Evolutionary conservation across 139 green algal species (phyloP).

Genomic region (Chlorella vulgaris): DNA sequence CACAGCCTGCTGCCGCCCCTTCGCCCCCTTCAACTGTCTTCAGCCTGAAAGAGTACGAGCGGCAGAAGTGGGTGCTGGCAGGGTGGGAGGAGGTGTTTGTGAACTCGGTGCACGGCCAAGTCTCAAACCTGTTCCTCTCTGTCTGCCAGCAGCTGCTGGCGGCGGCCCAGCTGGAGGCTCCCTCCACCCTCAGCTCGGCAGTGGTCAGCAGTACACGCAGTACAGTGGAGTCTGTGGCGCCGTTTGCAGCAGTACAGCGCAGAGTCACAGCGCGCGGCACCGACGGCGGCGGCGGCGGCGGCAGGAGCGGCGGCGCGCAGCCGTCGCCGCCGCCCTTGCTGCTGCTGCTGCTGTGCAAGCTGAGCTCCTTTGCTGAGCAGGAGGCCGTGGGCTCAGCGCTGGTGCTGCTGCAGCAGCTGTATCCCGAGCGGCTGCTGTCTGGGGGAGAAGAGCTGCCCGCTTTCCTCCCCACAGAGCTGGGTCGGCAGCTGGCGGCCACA

Average conservation of each 20-base stretch:
- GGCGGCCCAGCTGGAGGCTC: background rate
- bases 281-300: background rate
- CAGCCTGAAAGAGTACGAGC: constrained; percentile 65
- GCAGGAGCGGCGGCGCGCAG: background rate
- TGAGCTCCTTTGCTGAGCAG: constrained; percentile 69
- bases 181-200: background rate
- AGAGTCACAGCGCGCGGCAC: background rate
- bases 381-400: constrained; percentile 62
- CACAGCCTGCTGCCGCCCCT: background rate
- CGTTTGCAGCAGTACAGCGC: constrained; percentile 23
- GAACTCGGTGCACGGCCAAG: constrained; percentile 68
- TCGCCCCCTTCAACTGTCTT: background rate
- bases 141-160: constrained; percentile 41
- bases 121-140: constrained; percentile 68
- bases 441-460: constrained; percentile 61
- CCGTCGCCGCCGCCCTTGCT: constrained; percentile 47
- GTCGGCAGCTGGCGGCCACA: constrained; percentile 48
- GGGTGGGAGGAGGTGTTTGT: constrained; percentile 66
- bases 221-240: constrained; percentile 9
- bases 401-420: constrained; percentile 64
- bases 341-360: constrained; percentile 73
- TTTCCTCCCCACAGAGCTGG: constrained; percentile 66
- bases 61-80: constrained; percentile 56
- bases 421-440: constrained; percentile 45
- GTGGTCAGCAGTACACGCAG: constrained; percentile 21